A percentile compares a stretch with the other conserved stretches of the same genome.
These are phyloP conservation scores for Mrakia frigida DNA, from an alignment of 768 basidiomycete species.

Conservation along the genomic window DNA sequence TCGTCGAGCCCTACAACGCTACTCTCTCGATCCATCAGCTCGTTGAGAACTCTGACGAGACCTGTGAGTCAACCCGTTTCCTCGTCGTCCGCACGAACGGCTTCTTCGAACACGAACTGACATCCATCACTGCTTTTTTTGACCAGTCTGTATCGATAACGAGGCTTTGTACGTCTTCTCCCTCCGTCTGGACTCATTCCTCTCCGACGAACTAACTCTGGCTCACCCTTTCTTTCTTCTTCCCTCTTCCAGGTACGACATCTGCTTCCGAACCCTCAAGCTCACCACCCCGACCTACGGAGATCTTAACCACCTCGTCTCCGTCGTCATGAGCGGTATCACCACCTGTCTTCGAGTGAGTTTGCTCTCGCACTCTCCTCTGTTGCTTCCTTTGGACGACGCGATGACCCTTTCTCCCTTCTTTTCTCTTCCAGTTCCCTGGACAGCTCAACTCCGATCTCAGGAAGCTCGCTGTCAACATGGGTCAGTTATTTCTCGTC, in stretches of 20 bases:
- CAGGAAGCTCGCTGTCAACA: constrained; percentile 57
- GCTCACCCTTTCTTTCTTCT: not conserved
- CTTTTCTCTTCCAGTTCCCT: constrained; percentile 76
- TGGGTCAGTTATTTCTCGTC: not conserved
- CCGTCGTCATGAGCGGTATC: constrained; percentile 79
- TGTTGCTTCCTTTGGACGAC: no score
- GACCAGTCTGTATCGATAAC: constrained; percentile 89
- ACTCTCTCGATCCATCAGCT: constrained; percentile 91
- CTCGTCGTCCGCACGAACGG: no score
- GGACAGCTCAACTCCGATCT: constrained; percentile 99
- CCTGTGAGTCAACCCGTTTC: constrained; percentile 46
- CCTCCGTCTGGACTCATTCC: constrained; percentile 60
- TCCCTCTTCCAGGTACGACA: constrained; percentile 60
- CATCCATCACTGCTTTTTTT: not conserved
- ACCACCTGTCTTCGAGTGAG: constrained; percentile 71
- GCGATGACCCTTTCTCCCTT: not conserved
- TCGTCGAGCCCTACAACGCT: constrained; percentile 99
- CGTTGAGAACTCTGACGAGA: constrained; percentile 99
- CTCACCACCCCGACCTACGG: constrained; percentile 92
- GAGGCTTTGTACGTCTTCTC: constrained; percentile 99
- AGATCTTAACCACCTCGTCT: constrained; percentile 75
- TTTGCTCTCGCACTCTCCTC: constrained; percentile 41
- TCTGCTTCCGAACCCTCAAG: constrained; percentile 97
- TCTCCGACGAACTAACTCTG: not conserved
- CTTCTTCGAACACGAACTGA: no score